These are phyloP conservation scores for Hymenoscyphus fraxineus DNA, from an alignment of 2,329 filamentous ascomycete genomes.

Conservation along the genomic window DNA sequence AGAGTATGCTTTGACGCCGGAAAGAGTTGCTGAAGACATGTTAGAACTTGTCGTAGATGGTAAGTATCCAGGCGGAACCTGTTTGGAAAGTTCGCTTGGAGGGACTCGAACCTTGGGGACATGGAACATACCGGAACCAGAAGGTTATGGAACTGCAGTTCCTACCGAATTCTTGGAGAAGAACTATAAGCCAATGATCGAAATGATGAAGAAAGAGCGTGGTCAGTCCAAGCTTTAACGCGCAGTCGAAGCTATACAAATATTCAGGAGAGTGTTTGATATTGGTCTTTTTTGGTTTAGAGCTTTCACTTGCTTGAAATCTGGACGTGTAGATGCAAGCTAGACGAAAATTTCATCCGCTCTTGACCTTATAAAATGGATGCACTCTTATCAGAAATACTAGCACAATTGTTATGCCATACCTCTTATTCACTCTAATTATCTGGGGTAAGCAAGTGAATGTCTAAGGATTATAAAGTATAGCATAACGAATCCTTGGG, in stretches of 20 bases:
- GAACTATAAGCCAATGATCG: slow-evolving; percentile 13
- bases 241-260: not conserved
- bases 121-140: slow-evolving; percentile 17
- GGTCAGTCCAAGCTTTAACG: not conserved
- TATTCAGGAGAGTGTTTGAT: not conserved
- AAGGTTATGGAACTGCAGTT: slow-evolving; percentile 5
- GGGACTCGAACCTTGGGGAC: slow-evolving; percentile 10
- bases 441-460: too few relatives aligned
- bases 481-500: too few relatives aligned
- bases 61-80: slow-evolving; percentile 14
- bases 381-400: not conserved
- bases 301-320: not conserved
- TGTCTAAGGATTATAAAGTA: too few relatives aligned
- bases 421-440: too few relatives aligned
- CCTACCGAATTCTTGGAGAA: slow-evolving; percentile 9
- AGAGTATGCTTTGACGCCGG: slow-evolving; percentile 9
- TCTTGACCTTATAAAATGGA: not conserved
- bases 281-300: not conserved
- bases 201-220: slow-evolving; percentile 13
- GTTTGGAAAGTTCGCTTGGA: slow-evolving; percentile 6
- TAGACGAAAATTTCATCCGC: not conserved
- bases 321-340: not conserved
- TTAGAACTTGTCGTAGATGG: slow-evolving; percentile 11
- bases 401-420: too few relatives aligned
- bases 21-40: slow-evolving; percentile 16